Evolutionary conservation across 306 rosid species (phyloP).

Genomic region (Ziziphus jujuba): DNA sequence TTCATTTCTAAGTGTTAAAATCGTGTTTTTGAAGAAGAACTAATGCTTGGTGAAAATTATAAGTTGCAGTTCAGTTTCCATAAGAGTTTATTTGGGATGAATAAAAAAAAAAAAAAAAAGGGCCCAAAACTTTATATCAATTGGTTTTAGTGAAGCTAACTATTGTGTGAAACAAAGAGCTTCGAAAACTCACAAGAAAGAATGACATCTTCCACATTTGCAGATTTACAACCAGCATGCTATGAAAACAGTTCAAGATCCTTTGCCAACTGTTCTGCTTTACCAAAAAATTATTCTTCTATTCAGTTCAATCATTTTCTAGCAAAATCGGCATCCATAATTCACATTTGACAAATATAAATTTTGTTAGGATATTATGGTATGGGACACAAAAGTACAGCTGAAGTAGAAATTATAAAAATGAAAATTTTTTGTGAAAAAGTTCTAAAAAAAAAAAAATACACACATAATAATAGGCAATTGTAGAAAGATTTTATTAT

Average conservation of each 20-base stretch:
- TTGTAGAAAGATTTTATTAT: no score
- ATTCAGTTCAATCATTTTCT: background rate
- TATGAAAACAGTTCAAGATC: constrained; percentile 81
- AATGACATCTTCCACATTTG: constrained; percentile 83
- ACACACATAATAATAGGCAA: no score
- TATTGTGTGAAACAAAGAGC: background rate
- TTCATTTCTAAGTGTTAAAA: constrained; percentile 87
- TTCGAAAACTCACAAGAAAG: constrained; percentile 60
- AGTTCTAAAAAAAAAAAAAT: no score
- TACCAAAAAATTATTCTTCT: background rate
- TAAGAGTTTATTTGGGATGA: no score
- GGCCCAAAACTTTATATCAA: no score
- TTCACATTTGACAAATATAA: background rate
- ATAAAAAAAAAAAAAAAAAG: no score
- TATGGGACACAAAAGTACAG: no score
- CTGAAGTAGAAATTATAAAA: no score
- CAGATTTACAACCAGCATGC: constrained; percentile 81
- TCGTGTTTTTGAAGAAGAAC: no score
- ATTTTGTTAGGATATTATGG: no score
- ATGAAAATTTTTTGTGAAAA: no score
- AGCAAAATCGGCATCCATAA: background rate
- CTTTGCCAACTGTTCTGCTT: constrained; percentile 75
- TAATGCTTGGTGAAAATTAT: background rate
- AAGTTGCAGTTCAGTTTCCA: no score
- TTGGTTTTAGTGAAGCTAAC: background rate